These are phyloP conservation scores for Venturia carpophila DNA, from an alignment of 2,329 filamentous ascomycete species.

Conservation along the genomic window DNA sequence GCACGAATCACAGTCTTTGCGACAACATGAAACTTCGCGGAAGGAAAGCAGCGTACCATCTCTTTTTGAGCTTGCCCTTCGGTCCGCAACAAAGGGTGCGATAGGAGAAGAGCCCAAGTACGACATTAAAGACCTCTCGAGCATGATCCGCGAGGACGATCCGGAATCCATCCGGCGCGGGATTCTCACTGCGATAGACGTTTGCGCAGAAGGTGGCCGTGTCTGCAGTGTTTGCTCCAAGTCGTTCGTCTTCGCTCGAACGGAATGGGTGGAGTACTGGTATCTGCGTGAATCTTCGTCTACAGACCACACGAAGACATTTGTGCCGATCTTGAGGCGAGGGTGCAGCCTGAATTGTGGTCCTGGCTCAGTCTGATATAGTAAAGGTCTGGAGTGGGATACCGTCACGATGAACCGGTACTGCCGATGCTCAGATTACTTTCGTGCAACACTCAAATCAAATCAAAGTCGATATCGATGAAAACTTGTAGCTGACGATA, in stretches of 20 bases:
- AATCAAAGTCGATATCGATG: too few species aligned
- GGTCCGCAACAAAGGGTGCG: slow-evolving; percentile 21
- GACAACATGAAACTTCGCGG: slow-evolving; percentile 7
- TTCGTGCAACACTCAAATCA: too few species aligned
- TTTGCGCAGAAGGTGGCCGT: slow-evolving; percentile 24
- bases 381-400: too few species aligned
- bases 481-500: too few species aligned
- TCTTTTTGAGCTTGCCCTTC: slow-evolving; percentile 30
- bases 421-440: too few species aligned
- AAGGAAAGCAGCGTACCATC: slow-evolving; percentile 25
- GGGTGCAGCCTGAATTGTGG: slow-evolving; percentile 15
- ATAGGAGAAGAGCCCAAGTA: slow-evolving; percentile 18
- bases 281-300: neutral
- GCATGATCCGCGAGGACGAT: slow-evolving; percentile 21
- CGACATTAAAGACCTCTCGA: slow-evolving; percentile 24
- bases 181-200: slow-evolving; percentile 21
- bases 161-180: slow-evolving; percentile 22
- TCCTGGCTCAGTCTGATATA: neutral
- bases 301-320: neutral
- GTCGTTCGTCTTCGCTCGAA: slow-evolving; percentile 19
- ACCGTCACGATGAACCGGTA: too few species aligned
- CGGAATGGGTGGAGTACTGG: slow-evolving; percentile 23
- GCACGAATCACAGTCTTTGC: neutral
- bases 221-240: slow-evolving; percentile 28
- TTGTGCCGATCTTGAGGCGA: slow-evolving; percentile 12